A percentile compares a stretch with the other conserved stretches of the same genome.
These are phyloP conservation scores for Betula pendula DNA, from an alignment of 306 rosid species.

Conservation along the genomic window DNA sequence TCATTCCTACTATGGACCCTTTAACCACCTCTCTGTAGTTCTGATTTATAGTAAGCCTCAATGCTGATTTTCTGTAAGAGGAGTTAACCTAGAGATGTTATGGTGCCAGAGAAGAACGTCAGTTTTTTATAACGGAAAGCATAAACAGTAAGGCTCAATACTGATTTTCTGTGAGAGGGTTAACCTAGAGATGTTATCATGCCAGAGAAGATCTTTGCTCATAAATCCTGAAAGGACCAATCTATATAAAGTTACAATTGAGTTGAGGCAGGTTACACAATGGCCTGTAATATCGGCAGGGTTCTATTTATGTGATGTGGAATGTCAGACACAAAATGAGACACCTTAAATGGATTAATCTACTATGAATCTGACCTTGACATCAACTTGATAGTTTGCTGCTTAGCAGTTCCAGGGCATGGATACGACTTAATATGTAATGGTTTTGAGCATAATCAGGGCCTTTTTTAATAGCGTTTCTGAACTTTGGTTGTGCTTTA, in stretches of 20 bases:
- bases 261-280: background rate
- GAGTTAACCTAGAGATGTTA: too few relatives aligned
- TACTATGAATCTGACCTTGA: constrained; percentile 11
- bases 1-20: background rate
- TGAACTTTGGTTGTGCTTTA: constrained; percentile 16
- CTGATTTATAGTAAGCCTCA: background rate
- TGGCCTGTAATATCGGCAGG: background rate
- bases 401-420: constrained; percentile 2
- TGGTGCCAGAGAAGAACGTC: too few relatives aligned
- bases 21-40: background rate
- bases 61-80: too few relatives aligned
- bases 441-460: constrained; percentile 6
- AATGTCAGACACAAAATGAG: constrained; percentile 12
- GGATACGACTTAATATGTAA: constrained; percentile 12
- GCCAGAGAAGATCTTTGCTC: background rate
- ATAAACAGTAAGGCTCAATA: background rate
- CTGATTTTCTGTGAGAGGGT: background rate
- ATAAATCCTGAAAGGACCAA: background rate
- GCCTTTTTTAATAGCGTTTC: background rate
- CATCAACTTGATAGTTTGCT: background rate
- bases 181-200: background rate
- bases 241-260: background rate
- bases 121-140: background rate
- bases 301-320: background rate
- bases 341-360: constrained; percentile 11